Percentiles rank a stretch among this genome's conserved stretches.
Conservation (phyloP, 2,329 filamentous ascomycete species). For the Phialophora chinensis region DNA sequence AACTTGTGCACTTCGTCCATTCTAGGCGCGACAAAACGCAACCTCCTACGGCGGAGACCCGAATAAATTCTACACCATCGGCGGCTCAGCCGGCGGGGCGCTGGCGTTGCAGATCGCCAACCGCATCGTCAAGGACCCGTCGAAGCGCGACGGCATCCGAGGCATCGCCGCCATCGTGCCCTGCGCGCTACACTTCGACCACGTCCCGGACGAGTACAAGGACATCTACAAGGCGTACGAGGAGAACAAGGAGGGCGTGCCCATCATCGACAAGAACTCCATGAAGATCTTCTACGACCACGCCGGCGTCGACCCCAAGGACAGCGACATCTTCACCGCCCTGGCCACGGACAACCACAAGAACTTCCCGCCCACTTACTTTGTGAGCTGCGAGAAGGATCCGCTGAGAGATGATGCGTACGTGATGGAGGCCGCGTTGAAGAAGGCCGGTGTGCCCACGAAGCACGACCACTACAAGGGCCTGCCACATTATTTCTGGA, state of each 20-base stretch:
- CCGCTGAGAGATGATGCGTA: constrained; percentile 37
- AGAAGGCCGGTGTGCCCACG: constrained; percentile 37
- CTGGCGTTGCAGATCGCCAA: constrained; percentile 48
- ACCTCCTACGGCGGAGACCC: constrained; percentile 34
- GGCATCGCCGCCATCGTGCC: constrained; percentile 49
- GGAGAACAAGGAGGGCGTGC: constrained; percentile 47
- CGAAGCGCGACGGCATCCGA: constrained; percentile 43
- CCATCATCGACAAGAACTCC: constrained; percentile 43
- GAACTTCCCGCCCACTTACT: constrained; percentile 37
- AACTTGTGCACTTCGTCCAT: neutral
- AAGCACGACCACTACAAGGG: constrained; percentile 38
- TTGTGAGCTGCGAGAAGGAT: constrained; percentile 38
- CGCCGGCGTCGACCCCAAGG: constrained; percentile 32
- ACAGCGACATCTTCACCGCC: constrained; percentile 33
- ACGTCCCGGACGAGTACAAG: constrained; percentile 46
- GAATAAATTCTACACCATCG: constrained; percentile 45
- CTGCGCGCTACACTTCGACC: constrained; percentile 46
- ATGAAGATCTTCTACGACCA: constrained; percentile 35
- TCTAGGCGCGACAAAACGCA: constrained; percentile 36
- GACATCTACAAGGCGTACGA: constrained; percentile 45
- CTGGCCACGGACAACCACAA: constrained; percentile 38
- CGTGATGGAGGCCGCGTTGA: constrained; percentile 38
- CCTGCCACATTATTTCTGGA: constrained; percentile 39
- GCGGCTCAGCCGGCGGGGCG: constrained; percentile 49
- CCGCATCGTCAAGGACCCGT: constrained; percentile 47